Evolutionary conservation across 139 green algal genomes (phyloP), one percentile per base, ranked within the genome.

Genomic region (Desmodesmus armatus): DNA sequence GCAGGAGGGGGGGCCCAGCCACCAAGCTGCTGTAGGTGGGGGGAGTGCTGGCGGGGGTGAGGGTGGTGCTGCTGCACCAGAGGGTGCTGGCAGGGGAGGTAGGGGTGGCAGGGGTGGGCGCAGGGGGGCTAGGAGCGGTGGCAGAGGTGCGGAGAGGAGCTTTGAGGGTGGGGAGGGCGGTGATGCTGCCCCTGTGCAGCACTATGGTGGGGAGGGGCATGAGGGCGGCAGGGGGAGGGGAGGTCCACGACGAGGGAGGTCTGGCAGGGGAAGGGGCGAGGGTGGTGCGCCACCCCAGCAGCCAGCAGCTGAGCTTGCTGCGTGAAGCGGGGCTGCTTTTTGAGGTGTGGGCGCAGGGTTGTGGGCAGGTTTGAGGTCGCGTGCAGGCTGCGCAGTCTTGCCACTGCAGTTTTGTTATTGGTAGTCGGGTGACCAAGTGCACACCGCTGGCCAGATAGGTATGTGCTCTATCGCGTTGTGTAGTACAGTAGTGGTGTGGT

Each of bases 41-140:
- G n/a, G n/a, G n/a, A n/a, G n/a, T n/a, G 31, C 25, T 65, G 43
- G n/a, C 39, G 27, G 11, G 21, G n/a, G 43, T 7, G 41, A 13
- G 6, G 43, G 71, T 33, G n/a, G 33, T 63, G n/a, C 72, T 65
- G 72, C 63, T 43, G 9, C 63, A 25, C 6, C 2, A 44, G 63
- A 31, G 25, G 31, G 29, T 58, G 69, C 17, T 53, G 2, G 13
- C 55, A 40, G 13, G 55, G 40, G 37, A 25, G 70, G 70, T 37
- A 27, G 70, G 35, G 19, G 70, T 51, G 41, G 70, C 23, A 23
- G 70, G 37, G 70, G 70, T 78, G 70, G 70, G 70, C 55, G 35
- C 70, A 78, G 70, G 70, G 70, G 60, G n/a, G n/a, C n/a, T n/a
- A n/a, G n/a, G n/a, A n/a, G 60, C n/a, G 60, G 60, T 31, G 25